phyloP scores from a whole-genome alignment of 139 green algal genomes.

The Bryopsis sp. region DNA sequence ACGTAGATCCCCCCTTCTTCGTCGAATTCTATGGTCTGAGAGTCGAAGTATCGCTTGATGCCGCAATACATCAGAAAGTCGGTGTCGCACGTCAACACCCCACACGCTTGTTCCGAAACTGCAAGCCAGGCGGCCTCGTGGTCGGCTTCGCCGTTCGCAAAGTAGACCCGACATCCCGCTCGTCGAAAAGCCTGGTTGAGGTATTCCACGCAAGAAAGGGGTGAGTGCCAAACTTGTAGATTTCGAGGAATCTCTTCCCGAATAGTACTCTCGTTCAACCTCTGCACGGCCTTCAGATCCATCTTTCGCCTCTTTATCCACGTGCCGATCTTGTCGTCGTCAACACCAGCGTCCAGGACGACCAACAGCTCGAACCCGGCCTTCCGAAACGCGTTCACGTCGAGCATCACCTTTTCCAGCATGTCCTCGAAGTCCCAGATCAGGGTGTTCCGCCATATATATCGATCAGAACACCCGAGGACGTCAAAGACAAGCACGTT shows the following conservation, averaged over 20 bases:
- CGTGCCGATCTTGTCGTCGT: background rate
- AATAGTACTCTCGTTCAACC: background rate
- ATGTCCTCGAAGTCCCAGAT: background rate
- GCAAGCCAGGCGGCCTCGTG: background rate
- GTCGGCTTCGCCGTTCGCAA: background rate
- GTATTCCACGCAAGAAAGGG: background rate
- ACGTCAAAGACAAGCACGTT: conserved; percentile 1
- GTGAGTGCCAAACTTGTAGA: background rate
- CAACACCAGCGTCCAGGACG: background rate
- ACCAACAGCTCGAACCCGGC: background rate
- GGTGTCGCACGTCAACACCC: background rate
- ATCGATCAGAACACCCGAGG: background rate
- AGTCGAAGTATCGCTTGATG: background rate
- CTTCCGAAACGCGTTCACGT: background rate
- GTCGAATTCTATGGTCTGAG: background rate
- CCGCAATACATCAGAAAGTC: background rate
- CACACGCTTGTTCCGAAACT: background rate
- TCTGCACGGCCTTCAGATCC: background rate
- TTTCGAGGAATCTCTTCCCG: background rate
- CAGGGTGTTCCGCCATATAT: background rate
- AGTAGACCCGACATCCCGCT: background rate
- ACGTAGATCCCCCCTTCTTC: background rate
- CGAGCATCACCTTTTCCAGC: background rate
- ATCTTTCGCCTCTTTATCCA: background rate
- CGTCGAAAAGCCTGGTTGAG: background rate